Evolutionary conservation across 495 filamentous ascomycete genomes (phyloP), one percentile per base, ranked within the genome.

Genomic region (Xylaria palmicola): DNA sequence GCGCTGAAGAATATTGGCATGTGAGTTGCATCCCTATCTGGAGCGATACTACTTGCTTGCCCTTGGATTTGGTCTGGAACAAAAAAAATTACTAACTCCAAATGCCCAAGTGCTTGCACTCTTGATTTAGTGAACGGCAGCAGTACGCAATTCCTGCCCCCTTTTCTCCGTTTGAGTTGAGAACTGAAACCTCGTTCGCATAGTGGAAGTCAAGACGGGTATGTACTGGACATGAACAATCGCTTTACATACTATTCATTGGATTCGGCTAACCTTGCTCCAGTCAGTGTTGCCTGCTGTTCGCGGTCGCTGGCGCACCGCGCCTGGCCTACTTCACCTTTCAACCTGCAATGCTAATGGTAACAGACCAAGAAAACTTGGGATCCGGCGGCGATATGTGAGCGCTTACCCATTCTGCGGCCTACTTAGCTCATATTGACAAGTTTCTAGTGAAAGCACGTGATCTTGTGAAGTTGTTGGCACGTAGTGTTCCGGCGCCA

Each of bases 391-490:
- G 83, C 92, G 4, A 97, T 99, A 65, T 83, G 58, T 60, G 19
- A 60, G 58, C 8, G 4, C 26, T 24, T 15, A 20, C 22, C 32
- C 29, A 29, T 10, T 9, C 19, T n/a, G 20, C 17, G 15, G 12
- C 32, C 26, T 29, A 53, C 15, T 1, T 13, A 20, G 26, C 37
- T 52, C 22, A 30, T 44, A 37, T 39, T 53, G 7, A 60, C 17
- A 17, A 12, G 4, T 45, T 37, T 53, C 7, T 41, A 60, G 58
- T 99, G 40, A 97, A 97, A 53, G 93, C 93, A 24, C 84, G 94
- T 37, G 94, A 99, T 72, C 77, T 98, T 53, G 93, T 98, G 74
- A 97, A 96, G 73, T 78, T 99, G 6, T 83, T 99, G 17, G 86
- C 94, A 1, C 86, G 94, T 61, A 93, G 89, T 65, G 95, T 99